A percentile compares a stretch with the other conserved stretches of the same genome.
phyloP scores from a whole-genome alignment of 2,329 filamentous ascomycete genomes.

The Eurotiales sp. region DNA sequence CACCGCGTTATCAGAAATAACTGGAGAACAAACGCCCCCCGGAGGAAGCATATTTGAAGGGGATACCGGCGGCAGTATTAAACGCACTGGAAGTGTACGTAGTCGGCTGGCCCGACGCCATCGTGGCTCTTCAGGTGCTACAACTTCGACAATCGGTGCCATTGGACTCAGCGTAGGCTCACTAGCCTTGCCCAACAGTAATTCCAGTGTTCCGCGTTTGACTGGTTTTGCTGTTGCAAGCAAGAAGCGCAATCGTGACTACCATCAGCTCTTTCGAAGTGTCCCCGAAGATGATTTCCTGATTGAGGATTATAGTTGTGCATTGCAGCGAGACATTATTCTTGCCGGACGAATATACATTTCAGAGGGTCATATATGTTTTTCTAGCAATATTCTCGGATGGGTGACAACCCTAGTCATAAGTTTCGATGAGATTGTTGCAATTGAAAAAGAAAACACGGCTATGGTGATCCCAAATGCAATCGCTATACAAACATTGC shows the following conservation, averaged over 20 bases:
- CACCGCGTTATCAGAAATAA: constrained; percentile 26
- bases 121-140: constrained; percentile 75
- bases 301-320: constrained; percentile 98
- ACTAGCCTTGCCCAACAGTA: constrained; percentile 60
- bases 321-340: constrained; percentile 90
- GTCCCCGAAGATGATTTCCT: constrained; percentile 97
- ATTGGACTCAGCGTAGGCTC: constrained; percentile 68
- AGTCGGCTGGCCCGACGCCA: constrained; percentile 67
- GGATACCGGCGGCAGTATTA: constrained; percentile 48
- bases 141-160: constrained; percentile 65
- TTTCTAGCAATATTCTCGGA: constrained; percentile 97
- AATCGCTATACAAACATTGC: constrained; percentile 91
- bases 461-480: constrained; percentile 96
- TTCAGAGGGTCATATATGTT: constrained; percentile 95
- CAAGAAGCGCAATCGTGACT: constrained; percentile 93
- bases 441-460: constrained; percentile 94
- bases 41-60: constrained; percentile 63
- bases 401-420: constrained; percentile 98
- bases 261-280: constrained; percentile 89
- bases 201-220: constrained; percentile 65
- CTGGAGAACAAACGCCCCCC: constrained; percentile 63
- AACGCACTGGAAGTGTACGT: constrained; percentile 64
- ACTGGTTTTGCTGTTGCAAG: constrained; percentile 95
- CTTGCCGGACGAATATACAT: constrained; percentile 92
- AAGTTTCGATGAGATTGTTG: constrained; percentile 96